Evolutionary conservation across 257 asterid genomes (phyloP).

Genomic region (Capsicum pubescens): DNA sequence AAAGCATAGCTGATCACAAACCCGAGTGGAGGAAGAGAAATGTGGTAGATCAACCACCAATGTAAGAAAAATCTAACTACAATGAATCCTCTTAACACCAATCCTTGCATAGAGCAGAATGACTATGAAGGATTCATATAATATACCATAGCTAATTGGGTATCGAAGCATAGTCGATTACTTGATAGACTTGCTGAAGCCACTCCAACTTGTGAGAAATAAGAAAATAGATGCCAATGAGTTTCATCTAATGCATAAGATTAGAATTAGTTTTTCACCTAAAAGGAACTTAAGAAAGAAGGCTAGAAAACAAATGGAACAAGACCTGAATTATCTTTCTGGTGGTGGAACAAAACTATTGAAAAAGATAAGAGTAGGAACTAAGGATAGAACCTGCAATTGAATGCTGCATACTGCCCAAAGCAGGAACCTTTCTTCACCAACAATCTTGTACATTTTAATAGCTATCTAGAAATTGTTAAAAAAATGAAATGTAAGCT

Average conservation of each 20-base stretch:
- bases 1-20: background rate
- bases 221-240: background rate
- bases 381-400: slow-evolving; percentile 70
- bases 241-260: background rate
- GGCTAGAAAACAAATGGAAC: background rate
- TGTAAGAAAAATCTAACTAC: background rate
- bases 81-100: background rate
- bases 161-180: background rate
- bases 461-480: slow-evolving; percentile 73
- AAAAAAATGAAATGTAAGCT: background rate
- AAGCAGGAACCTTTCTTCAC: slow-evolving; percentile 91
- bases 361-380: slow-evolving; percentile 29
- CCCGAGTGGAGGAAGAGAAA: background rate
- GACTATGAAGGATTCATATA: background rate
- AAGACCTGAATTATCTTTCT: background rate
- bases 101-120: background rate
- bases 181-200: slow-evolving; percentile 1
- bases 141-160: background rate
- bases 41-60: background rate
- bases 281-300: slow-evolving; percentile 1
- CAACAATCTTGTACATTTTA: slow-evolving; percentile 85
- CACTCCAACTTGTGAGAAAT: background rate
- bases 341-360: background rate
- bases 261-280: slow-evolving; percentile 3
- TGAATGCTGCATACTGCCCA: slow-evolving; percentile 99